Conservation (phyloP, 345 rosid species). For the Camelina laxa region DNA sequence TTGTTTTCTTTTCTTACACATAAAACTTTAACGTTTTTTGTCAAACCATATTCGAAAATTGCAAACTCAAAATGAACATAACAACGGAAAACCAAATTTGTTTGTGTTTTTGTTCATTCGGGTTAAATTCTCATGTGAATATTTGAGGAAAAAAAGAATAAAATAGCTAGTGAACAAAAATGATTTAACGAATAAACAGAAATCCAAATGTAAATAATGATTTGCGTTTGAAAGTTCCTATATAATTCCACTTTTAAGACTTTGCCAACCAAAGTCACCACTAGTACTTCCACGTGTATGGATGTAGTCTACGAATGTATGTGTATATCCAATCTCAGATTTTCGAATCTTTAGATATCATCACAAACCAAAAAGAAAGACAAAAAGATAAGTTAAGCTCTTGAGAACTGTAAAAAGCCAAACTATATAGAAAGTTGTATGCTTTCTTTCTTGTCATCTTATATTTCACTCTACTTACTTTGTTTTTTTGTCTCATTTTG, state of each 20-base stretch:
- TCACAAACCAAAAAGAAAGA: conserved; percentile 20
- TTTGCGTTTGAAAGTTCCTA: conserved; percentile 19
- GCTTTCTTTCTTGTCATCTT: conserved; percentile 42
- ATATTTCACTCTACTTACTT: conserved; percentile 34
- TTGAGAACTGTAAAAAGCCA: conserved; percentile 37
- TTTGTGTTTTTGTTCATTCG: neutral
- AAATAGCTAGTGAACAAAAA: too few species aligned
- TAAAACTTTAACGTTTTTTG: too few species aligned
- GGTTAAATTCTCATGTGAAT: neutral
- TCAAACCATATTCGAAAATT: too few species aligned
- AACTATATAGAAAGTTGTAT: conserved; percentile 27
- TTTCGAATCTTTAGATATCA: conserved; percentile 38
- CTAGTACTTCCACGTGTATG: conserved; percentile 25
- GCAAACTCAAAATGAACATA: neutral
- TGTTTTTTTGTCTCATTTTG: conserved; percentile 16
- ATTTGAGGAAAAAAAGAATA: neutral
- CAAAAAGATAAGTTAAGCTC: conserved; percentile 35
- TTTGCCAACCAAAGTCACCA: conserved; percentile 13
- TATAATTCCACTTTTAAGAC: neutral
- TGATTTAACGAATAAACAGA: neutral
- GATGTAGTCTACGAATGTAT: conserved; percentile 1
- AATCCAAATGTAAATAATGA: conserved; percentile 36
- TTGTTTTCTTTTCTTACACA: neutral
- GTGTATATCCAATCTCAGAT: conserved; percentile 21
- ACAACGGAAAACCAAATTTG: neutral